Evolutionary conservation across 352 stramenopile species (phyloP), one percentile per base, ranked within the genome.

Genomic region (Pythium plurisporium): DNA sequence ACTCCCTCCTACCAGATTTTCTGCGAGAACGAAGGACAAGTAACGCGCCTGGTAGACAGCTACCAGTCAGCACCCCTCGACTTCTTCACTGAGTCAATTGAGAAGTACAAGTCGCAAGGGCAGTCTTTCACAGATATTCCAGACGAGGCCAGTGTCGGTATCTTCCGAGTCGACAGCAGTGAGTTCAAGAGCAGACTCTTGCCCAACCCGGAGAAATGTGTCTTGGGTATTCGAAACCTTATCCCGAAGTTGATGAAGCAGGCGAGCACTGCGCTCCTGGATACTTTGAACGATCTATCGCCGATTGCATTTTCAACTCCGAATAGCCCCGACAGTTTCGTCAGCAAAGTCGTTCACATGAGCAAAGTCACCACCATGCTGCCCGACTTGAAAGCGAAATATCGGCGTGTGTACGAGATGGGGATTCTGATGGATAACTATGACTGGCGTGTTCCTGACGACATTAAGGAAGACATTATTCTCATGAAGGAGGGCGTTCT

Each of bases 401-500:
- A 96, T 25, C 72, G 74, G 17, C 84, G 90, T 8, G 76, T 96
- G 38, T 88, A 87, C 31, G 81, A 92, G 46, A 91, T 97, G 80
- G 86, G 79, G 3, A 73, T 88, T 10, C 71, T 98, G 38, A 97
- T 98, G 89, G 86, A 96, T 36, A 90, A 91, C 31, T 93, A 97
- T 60, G 71, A 86, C 8, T 98, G 93, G 94, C 72, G 80, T 15
- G 74, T 98, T 3, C 87, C 90, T 0, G 93, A 98, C 30, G 76
- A 97, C 23, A 82, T 97, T 58, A 95, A 96, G 49, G 91, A 96
- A 48, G 76, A 96, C 52, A 94, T 98, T 46, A 87, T 96, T 46
- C 84, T 98, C 38, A 91, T 98, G 79, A 96, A 97, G 31, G 87
- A 98, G 63, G 87, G 91, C 7, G 89, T 98, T 2, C 60, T 89